Conservation (phyloP, 1,284 basidiomycete species). For the Dichomitus squalens region DNA sequence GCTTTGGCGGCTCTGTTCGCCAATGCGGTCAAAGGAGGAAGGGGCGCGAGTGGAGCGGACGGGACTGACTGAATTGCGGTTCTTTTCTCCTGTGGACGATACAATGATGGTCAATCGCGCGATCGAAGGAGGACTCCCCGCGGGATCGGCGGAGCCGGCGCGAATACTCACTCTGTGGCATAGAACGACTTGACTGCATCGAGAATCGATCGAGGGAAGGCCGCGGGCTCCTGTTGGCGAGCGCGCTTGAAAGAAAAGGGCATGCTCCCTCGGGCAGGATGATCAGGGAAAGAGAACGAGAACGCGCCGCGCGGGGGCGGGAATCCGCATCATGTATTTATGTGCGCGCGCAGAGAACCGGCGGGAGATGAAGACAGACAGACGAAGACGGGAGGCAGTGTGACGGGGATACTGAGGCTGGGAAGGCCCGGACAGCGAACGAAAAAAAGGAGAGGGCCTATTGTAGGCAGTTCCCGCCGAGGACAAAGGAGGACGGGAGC, state of each 20-base stretch:
- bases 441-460: slow-evolving; percentile 23
- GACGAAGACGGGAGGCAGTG: slow-evolving; percentile 24
- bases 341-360: slow-evolving; percentile 13
- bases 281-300: slow-evolving; percentile 12
- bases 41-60: not conserved
- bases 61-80: slow-evolving; percentile 22
- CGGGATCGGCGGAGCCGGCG: not conserved
- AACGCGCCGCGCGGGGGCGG: slow-evolving; percentile 22
- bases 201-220: slow-evolving; percentile 24
- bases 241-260: slow-evolving; percentile 27
- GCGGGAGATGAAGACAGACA: slow-evolving; percentile 17
- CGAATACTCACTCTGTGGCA: slow-evolving; percentile 20
- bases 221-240: slow-evolving; percentile 23
- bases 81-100: slow-evolving; percentile 22
- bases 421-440: slow-evolving; percentile 16
- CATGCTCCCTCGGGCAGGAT: slow-evolving; percentile 20
- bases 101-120: slow-evolving; percentile 4
- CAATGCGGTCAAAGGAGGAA: slow-evolving; percentile 4
- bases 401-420: slow-evolving; percentile 17
- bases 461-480: slow-evolving; percentile 22
- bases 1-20: slow-evolving; percentile 22
- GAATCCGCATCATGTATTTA: slow-evolving; percentile 22
- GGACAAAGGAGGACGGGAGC: slow-evolving; percentile 22
- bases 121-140: not conserved
- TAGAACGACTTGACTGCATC: slow-evolving; percentile 25